These are phyloP conservation scores for Spergularia azorica DNA, from an alignment of 179 eudicot genomes.

Conservation along the genomic window DNA sequence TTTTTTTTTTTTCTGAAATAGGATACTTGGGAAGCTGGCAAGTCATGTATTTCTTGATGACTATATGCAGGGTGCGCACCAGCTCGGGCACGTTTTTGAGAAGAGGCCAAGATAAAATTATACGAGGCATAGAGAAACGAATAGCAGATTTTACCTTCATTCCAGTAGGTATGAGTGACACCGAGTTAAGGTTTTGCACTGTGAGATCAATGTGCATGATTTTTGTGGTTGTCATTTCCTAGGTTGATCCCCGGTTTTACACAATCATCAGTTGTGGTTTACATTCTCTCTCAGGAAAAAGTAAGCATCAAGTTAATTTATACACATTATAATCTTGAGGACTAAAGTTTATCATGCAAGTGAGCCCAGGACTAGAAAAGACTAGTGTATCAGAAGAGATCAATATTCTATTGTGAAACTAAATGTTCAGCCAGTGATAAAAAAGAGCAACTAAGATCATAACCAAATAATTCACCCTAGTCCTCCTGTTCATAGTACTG, in stretches of 20 bases:
- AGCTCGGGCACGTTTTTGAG: constrained; percentile 91
- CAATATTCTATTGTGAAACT: neutral
- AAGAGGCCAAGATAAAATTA: constrained; percentile 81
- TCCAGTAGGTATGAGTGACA: constrained; percentile 70
- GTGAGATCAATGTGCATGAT: neutral
- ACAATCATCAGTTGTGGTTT: neutral
- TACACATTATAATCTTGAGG: neutral
- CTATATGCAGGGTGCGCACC: constrained; percentile 76
- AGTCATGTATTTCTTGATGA: neutral
- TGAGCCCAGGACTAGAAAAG: neutral
- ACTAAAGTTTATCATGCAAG: neutral
- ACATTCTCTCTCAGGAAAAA: neutral
- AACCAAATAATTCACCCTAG: neutral
- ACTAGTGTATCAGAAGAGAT: neutral
- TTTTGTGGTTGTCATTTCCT: constrained; percentile 1
- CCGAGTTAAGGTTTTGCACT: neutral
- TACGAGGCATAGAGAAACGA: constrained; percentile 77
- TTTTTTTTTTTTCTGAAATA: neutral
- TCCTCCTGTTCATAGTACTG: neutral
- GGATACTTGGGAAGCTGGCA: neutral
- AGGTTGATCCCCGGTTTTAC: neutral
- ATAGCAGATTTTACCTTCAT: constrained; percentile 84
- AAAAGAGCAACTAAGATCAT: neutral
- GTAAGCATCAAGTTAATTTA: neutral
- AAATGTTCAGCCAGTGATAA: neutral